These are phyloP conservation scores for Stipa capillata DNA, from an alignment of 176 grass and related monocot genomes.

Conservation along the genomic window DNA sequence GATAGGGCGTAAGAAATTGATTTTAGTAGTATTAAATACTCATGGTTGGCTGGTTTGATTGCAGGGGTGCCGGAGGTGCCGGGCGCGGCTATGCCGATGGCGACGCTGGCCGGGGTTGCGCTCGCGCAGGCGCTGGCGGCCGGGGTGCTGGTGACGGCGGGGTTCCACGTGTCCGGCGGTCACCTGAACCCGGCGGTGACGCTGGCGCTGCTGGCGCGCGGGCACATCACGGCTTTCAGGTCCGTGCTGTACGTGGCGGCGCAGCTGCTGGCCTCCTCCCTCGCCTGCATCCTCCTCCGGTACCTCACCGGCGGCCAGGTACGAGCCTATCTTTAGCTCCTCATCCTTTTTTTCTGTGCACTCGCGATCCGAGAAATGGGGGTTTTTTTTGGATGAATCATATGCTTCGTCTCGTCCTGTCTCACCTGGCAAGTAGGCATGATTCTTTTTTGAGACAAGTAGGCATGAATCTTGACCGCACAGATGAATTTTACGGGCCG, in stretches of 20 bases:
- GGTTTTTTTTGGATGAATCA: no score
- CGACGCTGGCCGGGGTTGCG: constrained; percentile 36
- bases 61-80: constrained; percentile 3
- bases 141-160: constrained; percentile 40
- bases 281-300: constrained; percentile 50
- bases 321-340: background rate
- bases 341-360: background rate
- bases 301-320: constrained; percentile 51
- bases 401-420: background rate
- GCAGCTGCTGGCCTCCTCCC: constrained; percentile 66
- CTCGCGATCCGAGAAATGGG: background rate
- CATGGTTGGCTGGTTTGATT: background rate
- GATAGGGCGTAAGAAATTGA: background rate
- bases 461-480: background rate
- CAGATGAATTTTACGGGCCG: background rate
- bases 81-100: constrained; percentile 23
- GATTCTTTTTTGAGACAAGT: background rate
- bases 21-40: no score
- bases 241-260: constrained; percentile 63
- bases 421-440: background rate
- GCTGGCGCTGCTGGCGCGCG: constrained; percentile 64
- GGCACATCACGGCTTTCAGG: constrained; percentile 55
- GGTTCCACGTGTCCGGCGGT: constrained; percentile 54
- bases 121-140: constrained; percentile 38
- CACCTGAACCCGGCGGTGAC: constrained; percentile 96